Conservation (phyloP, 1,284 basidiomycete species). For the Naganishia liquefaciens region DNA sequence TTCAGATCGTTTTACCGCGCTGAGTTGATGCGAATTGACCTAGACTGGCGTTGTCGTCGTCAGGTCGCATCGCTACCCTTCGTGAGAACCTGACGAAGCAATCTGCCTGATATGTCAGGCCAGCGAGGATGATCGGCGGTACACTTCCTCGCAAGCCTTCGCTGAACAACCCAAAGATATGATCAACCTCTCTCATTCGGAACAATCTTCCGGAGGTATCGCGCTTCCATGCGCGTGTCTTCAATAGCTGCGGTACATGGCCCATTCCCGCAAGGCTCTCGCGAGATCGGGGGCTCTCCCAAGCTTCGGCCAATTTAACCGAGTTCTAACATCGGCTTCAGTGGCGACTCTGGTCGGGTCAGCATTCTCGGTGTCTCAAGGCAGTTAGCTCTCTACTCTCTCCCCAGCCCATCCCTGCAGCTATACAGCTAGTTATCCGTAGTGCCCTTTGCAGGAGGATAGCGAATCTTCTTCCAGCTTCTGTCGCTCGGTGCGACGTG, state of each 20-base stretch:
- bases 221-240: conserved; percentile 9
- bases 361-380: too few relatives aligned
- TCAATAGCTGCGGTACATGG: not conserved
- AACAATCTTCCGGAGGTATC: conserved; percentile 7
- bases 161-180: not conserved
- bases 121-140: not conserved
- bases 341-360: too few relatives aligned
- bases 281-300: not conserved
- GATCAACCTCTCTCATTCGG: not conserved
- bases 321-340: too few relatives aligned
- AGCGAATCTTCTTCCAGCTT: too few relatives aligned
- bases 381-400: too few relatives aligned
- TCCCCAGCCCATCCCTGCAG: too few relatives aligned
- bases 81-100: not conserved
- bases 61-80: not conserved
- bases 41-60: not conserved
- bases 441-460: too few relatives aligned
- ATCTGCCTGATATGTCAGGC: not conserved
- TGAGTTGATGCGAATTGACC: too few relatives aligned
- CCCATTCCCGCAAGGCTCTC: not conserved
- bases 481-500: too few relatives aligned
- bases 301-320: not conserved
- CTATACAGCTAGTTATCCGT: too few relatives aligned
- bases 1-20: not conserved
- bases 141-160: not conserved